Evolutionary conservation across 345 rosid species (phyloP), one percentile per base, ranked within the genome.

Genomic region (Aethionema arabicum): DNA sequence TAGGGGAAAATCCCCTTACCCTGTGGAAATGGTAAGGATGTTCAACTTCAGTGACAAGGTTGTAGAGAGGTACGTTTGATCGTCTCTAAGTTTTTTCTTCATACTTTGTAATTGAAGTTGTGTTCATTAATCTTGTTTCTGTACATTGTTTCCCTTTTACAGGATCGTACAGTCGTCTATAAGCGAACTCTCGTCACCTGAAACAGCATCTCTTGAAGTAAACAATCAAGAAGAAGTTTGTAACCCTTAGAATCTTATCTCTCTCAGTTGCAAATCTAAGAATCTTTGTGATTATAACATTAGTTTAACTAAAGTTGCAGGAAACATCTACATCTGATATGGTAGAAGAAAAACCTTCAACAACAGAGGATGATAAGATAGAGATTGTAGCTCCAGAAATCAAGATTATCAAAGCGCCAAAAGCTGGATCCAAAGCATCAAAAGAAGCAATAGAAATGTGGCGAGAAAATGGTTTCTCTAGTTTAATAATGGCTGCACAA

Each of bases 391-490:
- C 35, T 56, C 59, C 70, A 6, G 74, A 6, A 38, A 67, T 12
- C 53, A 81, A 75, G 69, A 32, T 43, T 44, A 67, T 76, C 75
- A 93, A 87, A 72, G 45, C 80, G 32, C 73, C 80, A 50, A 87
- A 87, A 78, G 79, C 85, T 27, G 96, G 99, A 57, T 81, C 85
- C 36, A 87, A 80, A 49, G 90, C 97, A 52, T 65, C 90, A 3
- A 61, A 65, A 72, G 95, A 90, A 74, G 62, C 69, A 51, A 44
- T 84, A 33, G 64, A 73, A 54, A 77, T 55, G 53, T 93, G 99
- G 97, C 82, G 72, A 72, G 91, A 79, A 72, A 82, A 86, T 58
- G 99, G 96, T 11, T 93, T 87, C 72, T 87, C 97, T 21, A 80
- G 99, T 69, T 61, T 90, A 63, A 80, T 93, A 11, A 73, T 93